Percentiles rank a stretch among this genome's conserved stretches.
These are phyloP conservation scores for Linderina pennispora DNA, from an alignment of 192 early-diverging fungal genomes.

Conservation along the genomic window DNA sequence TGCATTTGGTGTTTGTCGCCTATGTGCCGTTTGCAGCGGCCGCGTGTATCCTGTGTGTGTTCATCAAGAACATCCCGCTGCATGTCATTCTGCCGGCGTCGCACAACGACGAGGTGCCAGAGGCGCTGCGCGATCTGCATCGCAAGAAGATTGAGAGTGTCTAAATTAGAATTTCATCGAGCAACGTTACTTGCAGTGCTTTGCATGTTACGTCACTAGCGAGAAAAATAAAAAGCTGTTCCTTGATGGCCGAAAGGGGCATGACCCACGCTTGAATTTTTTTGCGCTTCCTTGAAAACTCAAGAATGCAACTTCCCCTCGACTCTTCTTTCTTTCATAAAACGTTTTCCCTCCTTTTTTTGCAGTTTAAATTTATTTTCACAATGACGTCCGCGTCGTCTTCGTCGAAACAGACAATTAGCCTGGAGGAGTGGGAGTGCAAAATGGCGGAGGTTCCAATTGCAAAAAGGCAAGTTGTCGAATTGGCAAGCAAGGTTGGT, in stretches of 20 bases:
- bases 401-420: constrained; percentile 52
- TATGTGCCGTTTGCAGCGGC: constrained; percentile 38
- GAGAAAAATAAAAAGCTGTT: no score
- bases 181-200: no score
- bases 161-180: no score
- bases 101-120: constrained; percentile 20
- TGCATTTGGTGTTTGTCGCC: constrained; percentile 37
- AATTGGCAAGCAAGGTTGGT: no score
- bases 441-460: constrained; percentile 78
- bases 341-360: not conserved
- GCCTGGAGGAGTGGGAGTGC: constrained; percentile 78
- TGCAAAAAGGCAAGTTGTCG: constrained; percentile 63
- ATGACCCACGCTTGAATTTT: no score
- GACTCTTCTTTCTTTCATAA: no score
- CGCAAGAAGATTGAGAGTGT: constrained; percentile 1
- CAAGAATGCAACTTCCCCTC: no score
- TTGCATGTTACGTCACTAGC: no score
- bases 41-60: constrained; percentile 36
- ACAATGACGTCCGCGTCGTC: constrained; percentile 39
- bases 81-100: constrained; percentile 21
- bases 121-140: constrained; percentile 17
- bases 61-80: constrained; percentile 31
- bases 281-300: no score
- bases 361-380: constrained; percentile 7
- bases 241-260: no score